These are phyloP conservation scores for Sporothrix schenckii DNA, from an alignment of 2,329 filamentous ascomycete genomes.

Conservation along the genomic window DNA sequence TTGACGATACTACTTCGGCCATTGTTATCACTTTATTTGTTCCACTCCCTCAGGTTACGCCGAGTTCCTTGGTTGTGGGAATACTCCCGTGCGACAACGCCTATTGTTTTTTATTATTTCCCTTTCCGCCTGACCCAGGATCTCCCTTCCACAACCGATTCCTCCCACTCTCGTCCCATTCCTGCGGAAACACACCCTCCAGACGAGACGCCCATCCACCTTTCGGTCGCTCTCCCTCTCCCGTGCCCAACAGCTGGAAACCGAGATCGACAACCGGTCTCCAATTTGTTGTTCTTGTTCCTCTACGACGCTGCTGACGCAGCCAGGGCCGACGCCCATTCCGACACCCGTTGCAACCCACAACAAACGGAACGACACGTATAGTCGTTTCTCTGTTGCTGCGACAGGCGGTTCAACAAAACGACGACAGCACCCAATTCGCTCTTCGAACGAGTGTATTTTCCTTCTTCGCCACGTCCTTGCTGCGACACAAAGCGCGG, in stretches of 20 bases:
- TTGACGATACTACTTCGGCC: neutral
- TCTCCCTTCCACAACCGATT: neutral
- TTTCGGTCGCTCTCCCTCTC: neutral
- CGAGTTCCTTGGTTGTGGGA: slow-evolving; percentile 4
- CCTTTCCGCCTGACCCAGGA: slow-evolving; percentile 11
- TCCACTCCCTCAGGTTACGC: neutral
- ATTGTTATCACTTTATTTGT: neutral
- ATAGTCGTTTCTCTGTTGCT: neutral
- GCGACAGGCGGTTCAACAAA: neutral
- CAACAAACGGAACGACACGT: slow-evolving; percentile 13
- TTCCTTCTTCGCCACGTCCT: neutral
- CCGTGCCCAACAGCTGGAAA: slow-evolving; percentile 1
- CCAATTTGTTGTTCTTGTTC: too few relatives aligned
- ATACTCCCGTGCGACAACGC: slow-evolving; percentile 8
- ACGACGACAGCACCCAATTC: neutral
- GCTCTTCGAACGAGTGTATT: neutral
- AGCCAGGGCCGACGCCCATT: slow-evolving; percentile 19
- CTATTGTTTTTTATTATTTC: slow-evolving; percentile 5
- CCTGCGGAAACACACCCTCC: slow-evolving; percentile 23
- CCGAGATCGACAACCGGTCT: slow-evolving; percentile 2
- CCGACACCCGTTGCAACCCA: slow-evolving; percentile 16
- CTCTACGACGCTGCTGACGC: slow-evolving; percentile 9
- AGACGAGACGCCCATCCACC: slow-evolving; percentile 15
- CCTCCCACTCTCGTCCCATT: slow-evolving; percentile 19
- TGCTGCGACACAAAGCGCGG: neutral